Conservation (phyloP, 73 alveolate genomes). For the Tetrahymena elliotti region DNA sequence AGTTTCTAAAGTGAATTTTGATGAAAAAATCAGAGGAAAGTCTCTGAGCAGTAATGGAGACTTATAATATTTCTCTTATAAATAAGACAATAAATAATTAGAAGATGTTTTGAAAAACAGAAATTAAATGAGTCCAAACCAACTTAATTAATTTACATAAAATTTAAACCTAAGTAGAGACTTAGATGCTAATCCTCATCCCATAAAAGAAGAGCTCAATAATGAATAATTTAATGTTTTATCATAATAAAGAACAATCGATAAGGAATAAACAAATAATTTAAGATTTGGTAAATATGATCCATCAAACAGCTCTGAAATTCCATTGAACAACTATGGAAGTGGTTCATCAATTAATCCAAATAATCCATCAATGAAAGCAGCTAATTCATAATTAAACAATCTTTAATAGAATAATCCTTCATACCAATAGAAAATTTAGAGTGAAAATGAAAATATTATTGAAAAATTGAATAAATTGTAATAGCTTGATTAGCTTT, state of each 20-base stretch:
- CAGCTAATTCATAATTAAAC: too few species aligned
- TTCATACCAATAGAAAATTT: not conserved
- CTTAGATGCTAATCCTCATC: not conserved
- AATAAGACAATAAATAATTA: not conserved
- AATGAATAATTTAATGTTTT: not conserved
- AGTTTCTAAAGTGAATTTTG: not conserved
- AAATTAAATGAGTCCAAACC: not conserved
- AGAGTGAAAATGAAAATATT: not conserved
- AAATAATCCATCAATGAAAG: not conserved
- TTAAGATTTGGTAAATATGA: not conserved
- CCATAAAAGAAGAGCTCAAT: not conserved
- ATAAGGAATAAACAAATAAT: not conserved
- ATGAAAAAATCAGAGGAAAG: not conserved
- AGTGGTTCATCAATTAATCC: not conserved
- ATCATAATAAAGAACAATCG: not conserved
- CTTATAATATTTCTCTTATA: not conserved
- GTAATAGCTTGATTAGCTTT: not conserved
- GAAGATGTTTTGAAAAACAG: not conserved
- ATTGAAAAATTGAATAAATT: not conserved
- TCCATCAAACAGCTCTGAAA: too few species aligned
- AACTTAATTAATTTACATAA: not conserved
- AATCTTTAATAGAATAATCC: not conserved
- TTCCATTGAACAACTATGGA: too few species aligned
- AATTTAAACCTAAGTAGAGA: not conserved
- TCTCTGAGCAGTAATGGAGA: not conserved